Percentiles rank a stretch among this genome's conserved stretches.
Conservation (phyloP, 164 flowering plant genomes). For the Tetracentron sinense region DNA sequence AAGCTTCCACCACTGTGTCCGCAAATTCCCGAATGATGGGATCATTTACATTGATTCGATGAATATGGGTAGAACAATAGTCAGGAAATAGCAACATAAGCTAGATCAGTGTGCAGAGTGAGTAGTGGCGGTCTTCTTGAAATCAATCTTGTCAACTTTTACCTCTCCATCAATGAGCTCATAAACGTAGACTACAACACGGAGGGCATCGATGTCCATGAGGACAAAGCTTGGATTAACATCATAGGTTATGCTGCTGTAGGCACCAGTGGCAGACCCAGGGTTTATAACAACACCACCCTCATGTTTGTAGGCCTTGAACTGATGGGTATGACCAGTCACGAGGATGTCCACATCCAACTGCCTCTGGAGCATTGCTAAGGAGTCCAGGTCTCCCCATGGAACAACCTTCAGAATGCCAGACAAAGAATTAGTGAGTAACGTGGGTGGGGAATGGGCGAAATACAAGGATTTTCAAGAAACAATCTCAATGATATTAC, state of each 20-base stretch:
- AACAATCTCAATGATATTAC: too few relatives aligned
- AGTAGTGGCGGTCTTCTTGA: constrained; percentile 27
- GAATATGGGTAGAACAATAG: neutral
- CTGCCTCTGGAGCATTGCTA: constrained; percentile 96
- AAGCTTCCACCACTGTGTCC: neutral
- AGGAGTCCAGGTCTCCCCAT: constrained; percentile 95
- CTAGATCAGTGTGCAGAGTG: constrained; percentile 9
- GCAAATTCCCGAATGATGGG: neutral
- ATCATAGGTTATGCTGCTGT: constrained; percentile 25
- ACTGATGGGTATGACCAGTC: constrained; percentile 56
- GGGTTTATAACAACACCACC: constrained; percentile 34
- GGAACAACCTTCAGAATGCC: constrained; percentile 62
- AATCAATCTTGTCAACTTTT: constrained; percentile 32
- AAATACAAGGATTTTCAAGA: neutral
- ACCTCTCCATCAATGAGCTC: constrained; percentile 24
- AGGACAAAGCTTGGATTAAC: constrained; percentile 15
- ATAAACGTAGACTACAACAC: constrained; percentile 17
- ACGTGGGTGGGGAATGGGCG: neutral
- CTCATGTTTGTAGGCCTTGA: constrained; percentile 24
- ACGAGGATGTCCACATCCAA: constrained; percentile 94
- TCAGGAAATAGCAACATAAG: neutral
- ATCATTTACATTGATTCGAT: too few relatives aligned
- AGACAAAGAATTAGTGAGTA: neutral
- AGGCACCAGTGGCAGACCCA: constrained; percentile 33
- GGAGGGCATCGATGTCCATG: constrained; percentile 17